Percentiles rank a stretch among this genome's conserved stretches.
Evolutionary conservation across 129 eudicot genomes (phyloP).

Genomic region (Daucus carota): DNA sequence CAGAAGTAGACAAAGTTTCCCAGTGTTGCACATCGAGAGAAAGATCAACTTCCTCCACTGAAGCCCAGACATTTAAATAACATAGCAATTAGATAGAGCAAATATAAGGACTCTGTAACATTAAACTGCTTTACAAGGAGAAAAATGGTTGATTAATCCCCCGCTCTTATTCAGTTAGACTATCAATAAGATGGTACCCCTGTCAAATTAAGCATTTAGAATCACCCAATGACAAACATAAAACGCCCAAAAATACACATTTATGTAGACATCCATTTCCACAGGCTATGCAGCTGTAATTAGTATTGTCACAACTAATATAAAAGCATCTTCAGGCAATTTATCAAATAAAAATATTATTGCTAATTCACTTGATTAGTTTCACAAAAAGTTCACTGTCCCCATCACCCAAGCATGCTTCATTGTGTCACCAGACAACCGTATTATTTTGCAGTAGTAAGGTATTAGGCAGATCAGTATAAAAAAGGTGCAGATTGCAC

Average conservation of each 20-base stretch:
- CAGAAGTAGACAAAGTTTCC: conserved; percentile 56
- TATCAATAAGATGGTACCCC: not conserved
- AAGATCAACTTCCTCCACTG: conserved; percentile 92
- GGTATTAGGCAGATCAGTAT: not conserved
- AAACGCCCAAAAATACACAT: not conserved
- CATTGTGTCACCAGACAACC: no score
- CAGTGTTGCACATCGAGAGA: conserved; percentile 70
- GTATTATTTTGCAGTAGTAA: not conserved
- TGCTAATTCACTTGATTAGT: not conserved
- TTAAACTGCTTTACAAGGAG: not conserved
- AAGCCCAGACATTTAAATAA: conserved; percentile 3
- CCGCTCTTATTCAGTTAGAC: not conserved
- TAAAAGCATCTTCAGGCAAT: not conserved
- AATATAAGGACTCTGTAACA: not conserved
- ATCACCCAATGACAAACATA: not conserved
- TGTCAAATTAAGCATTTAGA: no score
- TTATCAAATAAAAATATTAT: not conserved
- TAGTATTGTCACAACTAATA: not conserved
- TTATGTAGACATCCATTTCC: no score
- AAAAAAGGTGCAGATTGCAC: not conserved
- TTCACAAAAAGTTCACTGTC: not conserved
- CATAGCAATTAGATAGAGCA: not conserved
- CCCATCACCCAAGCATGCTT: not conserved
- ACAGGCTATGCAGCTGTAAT: not conserved
- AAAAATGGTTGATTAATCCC: not conserved